Evolutionary conservation across 805 yeast genomes (phyloP), one percentile per base, ranked within the genome.

Genomic region (Lachancea quebecensis): DNA sequence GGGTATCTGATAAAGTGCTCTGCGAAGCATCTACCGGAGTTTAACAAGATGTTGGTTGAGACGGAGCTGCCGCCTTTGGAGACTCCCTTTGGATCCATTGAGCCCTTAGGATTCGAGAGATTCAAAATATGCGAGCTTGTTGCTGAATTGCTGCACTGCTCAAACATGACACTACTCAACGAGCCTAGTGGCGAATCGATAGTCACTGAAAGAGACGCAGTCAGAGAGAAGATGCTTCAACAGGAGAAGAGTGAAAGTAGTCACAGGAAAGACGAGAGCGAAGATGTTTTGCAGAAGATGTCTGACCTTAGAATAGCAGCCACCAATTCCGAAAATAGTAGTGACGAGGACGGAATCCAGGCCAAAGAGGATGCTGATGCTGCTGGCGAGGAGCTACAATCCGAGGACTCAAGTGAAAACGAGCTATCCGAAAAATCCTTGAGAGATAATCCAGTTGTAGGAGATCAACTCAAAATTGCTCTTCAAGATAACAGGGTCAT

Each of bases 81-180:
- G 35, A 70, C 74, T 2, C 71, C 75, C 54, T 53, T 71, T 74
- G 68, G 75, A 60, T 66, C 67, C 15, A 81, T 85, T 49, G 87
- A 84, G 59, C 90, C 93, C 1, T 69, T 93, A 25, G 99, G 99
- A 1, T 87, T 93, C 64, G 96, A 93, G 56, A 75, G 95, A 53
- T 93, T 93, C 67, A 87, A 91, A 57, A 77, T 93, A 15, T 85
- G 96, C 55, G 99, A 93, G 67, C 72, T 93, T 35, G 81, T 91
- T 37, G 99, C 99, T 0, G 99, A 93, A 60, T 72, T 93, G 38
- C 71, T 93, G 42, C 99, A 93, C 66, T 93, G 99, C 60, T 88
- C 96, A 10, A 93, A 93, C 65, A 93, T 93, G 95, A 86, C 85
- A 2, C 71, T 93, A 27, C 73, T 93, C 47, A 93, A 91, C 62